A percentile compares a stretch with the other conserved stretches of the same genome.
Evolutionary conservation across 305 asterid species (phyloP).

Genomic region (Solanum hybrid): DNA sequence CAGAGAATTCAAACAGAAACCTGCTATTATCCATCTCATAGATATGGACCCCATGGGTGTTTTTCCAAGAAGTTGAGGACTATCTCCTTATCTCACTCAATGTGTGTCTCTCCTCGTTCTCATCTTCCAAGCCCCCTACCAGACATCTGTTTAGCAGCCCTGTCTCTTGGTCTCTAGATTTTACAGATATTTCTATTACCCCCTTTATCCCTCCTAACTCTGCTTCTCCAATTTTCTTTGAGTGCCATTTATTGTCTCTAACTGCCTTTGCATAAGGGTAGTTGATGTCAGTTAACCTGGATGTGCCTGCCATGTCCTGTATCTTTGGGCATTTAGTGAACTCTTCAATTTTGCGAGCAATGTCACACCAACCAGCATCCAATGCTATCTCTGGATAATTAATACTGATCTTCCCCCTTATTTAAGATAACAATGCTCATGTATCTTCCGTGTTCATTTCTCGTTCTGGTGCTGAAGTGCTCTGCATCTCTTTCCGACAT

Average conservation of each 20-base stretch:
- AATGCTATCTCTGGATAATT: neutral
- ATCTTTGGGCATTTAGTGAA: neutral
- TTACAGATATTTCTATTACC: neutral
- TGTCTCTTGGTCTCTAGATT: neutral
- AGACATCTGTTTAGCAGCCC: neutral
- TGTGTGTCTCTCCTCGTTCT: neutral
- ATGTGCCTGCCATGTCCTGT: neutral
- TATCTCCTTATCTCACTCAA: neutral
- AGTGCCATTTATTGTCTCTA: neutral
- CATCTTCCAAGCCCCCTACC: neutral
- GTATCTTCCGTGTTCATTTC: neutral
- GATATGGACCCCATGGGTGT: neutral
- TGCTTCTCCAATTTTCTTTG: neutral
- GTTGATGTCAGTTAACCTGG: neutral
- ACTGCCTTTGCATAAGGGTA: neutral
- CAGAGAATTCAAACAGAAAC: neutral
- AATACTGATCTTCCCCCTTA: neutral
- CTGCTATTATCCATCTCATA: neutral
- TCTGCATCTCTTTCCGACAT: neutral
- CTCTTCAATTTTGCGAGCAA: neutral
- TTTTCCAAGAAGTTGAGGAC: neutral
- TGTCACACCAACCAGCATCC: neutral
- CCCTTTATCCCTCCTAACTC: neutral
- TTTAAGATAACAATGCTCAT: neutral
- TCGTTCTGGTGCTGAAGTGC: neutral